Percentiles rank a stretch among this genome's conserved stretches.
These are phyloP conservation scores for Begonia masoniana DNA, from an alignment of 306 rosid species.

Conservation along the genomic window DNA sequence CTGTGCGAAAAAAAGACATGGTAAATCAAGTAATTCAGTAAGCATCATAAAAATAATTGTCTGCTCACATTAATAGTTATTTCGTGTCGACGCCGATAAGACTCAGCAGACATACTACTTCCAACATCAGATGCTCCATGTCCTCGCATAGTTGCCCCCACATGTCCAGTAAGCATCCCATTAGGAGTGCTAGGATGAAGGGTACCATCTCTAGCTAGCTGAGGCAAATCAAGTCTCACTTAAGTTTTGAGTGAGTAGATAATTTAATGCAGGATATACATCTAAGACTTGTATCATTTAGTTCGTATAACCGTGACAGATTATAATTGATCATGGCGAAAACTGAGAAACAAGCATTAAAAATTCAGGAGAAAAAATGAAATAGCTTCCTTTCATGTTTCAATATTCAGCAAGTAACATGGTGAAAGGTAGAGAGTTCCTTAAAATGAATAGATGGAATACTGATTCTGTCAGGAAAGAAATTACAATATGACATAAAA, in stretches of 20 bases:
- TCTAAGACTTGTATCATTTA: neutral
- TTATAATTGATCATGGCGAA: too few species aligned
- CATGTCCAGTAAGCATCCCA: constrained; percentile 39
- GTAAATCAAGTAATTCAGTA: neutral
- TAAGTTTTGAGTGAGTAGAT: constrained; percentile 3
- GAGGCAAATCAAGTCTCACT: constrained; percentile 16
- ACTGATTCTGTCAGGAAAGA: neutral
- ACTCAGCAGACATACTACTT: constrained; percentile 52
- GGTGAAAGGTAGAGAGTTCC: too few species aligned
- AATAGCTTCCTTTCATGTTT: too few species aligned
- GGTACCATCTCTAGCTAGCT: constrained; percentile 44
- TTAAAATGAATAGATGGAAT: too few species aligned
- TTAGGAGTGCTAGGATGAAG: constrained; percentile 29
- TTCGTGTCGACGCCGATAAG: constrained; percentile 81
- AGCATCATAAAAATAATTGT: constrained; percentile 1
- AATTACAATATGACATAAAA: neutral
- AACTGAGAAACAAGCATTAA: too few species aligned
- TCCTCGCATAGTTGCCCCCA: constrained; percentile 29
- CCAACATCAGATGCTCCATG: constrained; percentile 49
- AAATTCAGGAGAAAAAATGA: too few species aligned
- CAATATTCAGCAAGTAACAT: too few species aligned
- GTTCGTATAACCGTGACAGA: neutral
- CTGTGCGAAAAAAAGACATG: neutral
- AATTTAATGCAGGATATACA: neutral
- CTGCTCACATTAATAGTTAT: constrained; percentile 66